Base-by-base conservation (phyloP, 2,329 filamentous ascomycete genomes). In the Fusarium gaditjirri region DNA sequence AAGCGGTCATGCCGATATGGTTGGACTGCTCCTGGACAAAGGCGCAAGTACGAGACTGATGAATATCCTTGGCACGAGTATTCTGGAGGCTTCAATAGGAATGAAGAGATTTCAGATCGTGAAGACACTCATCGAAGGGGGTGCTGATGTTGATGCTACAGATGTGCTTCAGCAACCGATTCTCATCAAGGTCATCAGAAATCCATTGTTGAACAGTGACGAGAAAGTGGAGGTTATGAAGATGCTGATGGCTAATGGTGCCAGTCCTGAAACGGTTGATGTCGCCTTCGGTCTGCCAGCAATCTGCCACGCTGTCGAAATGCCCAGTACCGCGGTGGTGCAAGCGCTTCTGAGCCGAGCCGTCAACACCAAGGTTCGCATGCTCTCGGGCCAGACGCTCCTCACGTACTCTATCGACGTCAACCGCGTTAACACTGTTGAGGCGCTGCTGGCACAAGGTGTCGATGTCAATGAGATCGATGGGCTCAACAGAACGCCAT, bases 341-440 rank as follows among this genome's bases (percentile, higher is more conserved):
- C 44, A 67, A 21, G 64, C 59, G 8, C 23, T 67, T 4, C 35
- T 67, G 2, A 29, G 29, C 10, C 62, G 35, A 19, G 53, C 29
- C 2, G 33, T 31, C 4, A 43, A 52, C 17, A 67, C 64, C 8
- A 67, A 67, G 3, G 46, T 67, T 1, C 62, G 64, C 6, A 67
- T 67, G 62, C 10, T 67, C 3, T 47, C 61, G 0, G 64, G 61
- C 1, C 64, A 67, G 29, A 67, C 64, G 1, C 55, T 61, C 1
- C 23, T 67, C 3, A 67, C 53, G 4, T 67, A 67, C 23, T 67
- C 61, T 4, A 67, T 67, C 25, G 64, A 67, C 10, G 53, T 67
- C 1, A 67, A 67, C 12, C 43, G 42, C 1, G 39, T 56, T 1
- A 52, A 61, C 3, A 64, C 57, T 8, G 7, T 67, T 14, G 58